phyloP scores from a whole-genome alignment of 2,329 filamentous ascomycete genomes.

The Ascochyta clinopodiicola region DNA sequence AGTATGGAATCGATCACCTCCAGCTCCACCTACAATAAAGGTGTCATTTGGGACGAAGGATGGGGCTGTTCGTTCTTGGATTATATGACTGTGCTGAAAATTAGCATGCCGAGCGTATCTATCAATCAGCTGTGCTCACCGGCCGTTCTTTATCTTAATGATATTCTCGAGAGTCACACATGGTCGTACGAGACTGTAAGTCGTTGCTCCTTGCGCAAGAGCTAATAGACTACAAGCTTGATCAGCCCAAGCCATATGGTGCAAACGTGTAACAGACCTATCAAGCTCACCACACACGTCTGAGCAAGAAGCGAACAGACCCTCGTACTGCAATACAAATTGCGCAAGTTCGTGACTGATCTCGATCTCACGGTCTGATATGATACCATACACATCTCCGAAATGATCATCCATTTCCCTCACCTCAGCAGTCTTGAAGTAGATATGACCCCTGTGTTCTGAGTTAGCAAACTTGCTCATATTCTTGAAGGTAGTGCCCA shows the following conservation, averaged over 20 bases:
- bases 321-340: conserved; percentile 72
- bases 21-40: conserved; percentile 65
- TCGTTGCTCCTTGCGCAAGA: conserved; percentile 75
- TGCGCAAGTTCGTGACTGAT: conserved; percentile 80
- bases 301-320: conserved; percentile 71
- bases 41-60: conserved; percentile 86
- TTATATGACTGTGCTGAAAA: conserved; percentile 64
- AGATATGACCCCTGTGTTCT: conserved; percentile 61
- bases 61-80: conserved; percentile 83
- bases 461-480: background rate
- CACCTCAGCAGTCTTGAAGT: conserved; percentile 89
- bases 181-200: conserved; percentile 75
- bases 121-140: conserved; percentile 51
- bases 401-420: conserved; percentile 78
- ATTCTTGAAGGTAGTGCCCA: background rate
- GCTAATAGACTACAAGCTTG: conserved; percentile 69
- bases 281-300: conserved; percentile 87
- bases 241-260: conserved; percentile 22
- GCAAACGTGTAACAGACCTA: conserved; percentile 46
- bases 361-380: conserved; percentile 91
- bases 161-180: conserved; percentile 72
- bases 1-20: conserved; percentile 15
- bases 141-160: conserved; percentile 76
- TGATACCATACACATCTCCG: conserved; percentile 84
- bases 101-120: background rate